A percentile compares a stretch with the other conserved stretches of the same genome.
Evolutionary conservation across 202 grass and related monocot genomes (phyloP).

Genomic region (Dendrocalamus latiflorus): DNA sequence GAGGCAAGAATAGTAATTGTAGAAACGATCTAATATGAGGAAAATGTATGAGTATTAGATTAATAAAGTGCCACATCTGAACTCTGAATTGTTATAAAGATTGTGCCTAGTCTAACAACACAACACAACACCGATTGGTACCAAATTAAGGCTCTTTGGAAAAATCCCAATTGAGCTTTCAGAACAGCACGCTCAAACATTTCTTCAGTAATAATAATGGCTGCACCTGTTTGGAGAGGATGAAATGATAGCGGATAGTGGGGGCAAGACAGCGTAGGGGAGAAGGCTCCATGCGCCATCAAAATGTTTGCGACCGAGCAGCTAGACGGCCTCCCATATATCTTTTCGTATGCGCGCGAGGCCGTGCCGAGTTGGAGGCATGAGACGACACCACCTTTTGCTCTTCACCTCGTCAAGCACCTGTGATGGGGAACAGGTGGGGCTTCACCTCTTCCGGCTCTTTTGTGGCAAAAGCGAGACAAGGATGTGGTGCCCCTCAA

Average conservation of each 20-base stretch:
- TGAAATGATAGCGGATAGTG: neutral
- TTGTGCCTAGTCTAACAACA: neutral
- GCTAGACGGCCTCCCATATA: neutral
- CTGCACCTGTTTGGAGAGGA: neutral
- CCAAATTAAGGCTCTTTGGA: neutral
- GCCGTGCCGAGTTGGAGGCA: neutral
- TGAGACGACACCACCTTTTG: neutral
- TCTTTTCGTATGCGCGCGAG: neutral
- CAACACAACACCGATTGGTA: neutral
- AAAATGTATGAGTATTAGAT: neutral
- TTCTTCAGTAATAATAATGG: neutral
- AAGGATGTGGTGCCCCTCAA: neutral
- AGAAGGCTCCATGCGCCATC: slow-evolving; percentile 26
- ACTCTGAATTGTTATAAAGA: neutral
- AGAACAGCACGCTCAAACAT: neutral
- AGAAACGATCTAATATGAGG: neutral
- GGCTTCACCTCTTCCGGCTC: slow-evolving; percentile 29
- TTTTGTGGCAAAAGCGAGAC: slow-evolving; percentile 29
- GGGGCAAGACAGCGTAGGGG: neutral
- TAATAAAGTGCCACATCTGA: neutral
- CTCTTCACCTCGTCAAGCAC: neutral
- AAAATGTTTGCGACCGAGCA: slow-evolving; percentile 18
- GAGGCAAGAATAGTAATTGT: neutral
- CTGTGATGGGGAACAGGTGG: slow-evolving; percentile 22
- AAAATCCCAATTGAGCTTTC: neutral